Conservation (phyloP, 345 rosid species). For the Salix brachista region DNA sequence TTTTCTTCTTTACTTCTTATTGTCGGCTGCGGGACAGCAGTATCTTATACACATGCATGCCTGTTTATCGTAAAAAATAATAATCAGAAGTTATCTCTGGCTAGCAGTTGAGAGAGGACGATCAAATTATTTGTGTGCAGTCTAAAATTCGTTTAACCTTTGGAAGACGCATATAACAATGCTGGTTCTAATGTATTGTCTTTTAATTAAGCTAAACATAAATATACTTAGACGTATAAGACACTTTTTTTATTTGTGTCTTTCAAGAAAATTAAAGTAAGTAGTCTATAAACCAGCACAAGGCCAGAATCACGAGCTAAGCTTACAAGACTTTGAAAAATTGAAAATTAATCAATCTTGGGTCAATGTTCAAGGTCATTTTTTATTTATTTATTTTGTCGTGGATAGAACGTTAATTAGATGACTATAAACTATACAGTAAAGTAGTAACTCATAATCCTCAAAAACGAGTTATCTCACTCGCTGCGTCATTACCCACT, state of each 20-base stretch:
- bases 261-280: not conserved
- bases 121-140: not conserved
- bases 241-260: not conserved
- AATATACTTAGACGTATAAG: not conserved
- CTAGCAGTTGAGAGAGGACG: not conserved
- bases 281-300: not conserved
- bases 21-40: not conserved
- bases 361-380: not conserved
- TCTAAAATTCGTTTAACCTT: not conserved
- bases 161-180: not conserved
- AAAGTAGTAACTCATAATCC: not conserved
- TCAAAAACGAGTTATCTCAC: not conserved
- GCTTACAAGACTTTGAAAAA: not conserved
- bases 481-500: not conserved
- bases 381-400: not conserved
- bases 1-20: no score
- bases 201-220: not conserved
- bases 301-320: not conserved
- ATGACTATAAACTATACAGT: not conserved
- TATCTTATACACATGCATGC: not conserved
- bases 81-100: not conserved
- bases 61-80: not conserved
- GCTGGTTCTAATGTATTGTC: not conserved
- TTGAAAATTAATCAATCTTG: not conserved
- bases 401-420: not conserved